Evolutionary conservation across 768 basidiomycete species (phyloP), one percentile per base, ranked within the genome.

Genomic region (Hypholoma sublateritium): DNA sequence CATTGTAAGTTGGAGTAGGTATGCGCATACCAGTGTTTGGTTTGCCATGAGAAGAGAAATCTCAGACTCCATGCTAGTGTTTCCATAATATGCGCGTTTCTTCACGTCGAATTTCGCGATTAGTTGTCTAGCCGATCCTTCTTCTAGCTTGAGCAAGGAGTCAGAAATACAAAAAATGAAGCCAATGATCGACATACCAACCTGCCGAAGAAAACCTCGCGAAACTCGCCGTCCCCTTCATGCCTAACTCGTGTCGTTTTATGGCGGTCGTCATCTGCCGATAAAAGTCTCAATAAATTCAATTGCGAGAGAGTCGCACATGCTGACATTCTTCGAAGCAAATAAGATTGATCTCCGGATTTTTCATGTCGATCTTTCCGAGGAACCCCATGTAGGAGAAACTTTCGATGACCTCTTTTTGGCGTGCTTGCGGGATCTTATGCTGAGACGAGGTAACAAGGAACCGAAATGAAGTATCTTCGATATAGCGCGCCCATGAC

Each of bases 61-160:
- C 69, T 98, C 95, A 0, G 96, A 86, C 63, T 97, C 95, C 97
- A 99, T 99, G 64, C 91, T 92, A 0, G 97, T 99, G 62, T 95
- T 99, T 3, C 97, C 97, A 69, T 86, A 98, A 67, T 91, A 98
- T 13, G 76, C 75, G 8, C 97, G 82, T 63, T 93, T 92, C 71
- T 97, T 98, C 48, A 99, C 89, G 58, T 92, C 88, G 58, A 93
- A 96, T 52, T 74, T 81, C 47, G 74, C 70, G 47, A 93, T 79
- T 34, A 95, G 76, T 2, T 75, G 67, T 5, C 96, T 84, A 0
- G 91, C 89, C 24, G 80, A 77, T 13, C 88, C 88, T 65, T 87
- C 81, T 58, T 75, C 90, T 81, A 75, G 57, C 76, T 76, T 37
- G 55, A 25, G 36, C 5, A 25, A 37, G 53, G 51, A 51, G 43